Conservation (phyloP, 2,329 filamentous ascomycete species). For the Sporothrix mexicana region DNA sequence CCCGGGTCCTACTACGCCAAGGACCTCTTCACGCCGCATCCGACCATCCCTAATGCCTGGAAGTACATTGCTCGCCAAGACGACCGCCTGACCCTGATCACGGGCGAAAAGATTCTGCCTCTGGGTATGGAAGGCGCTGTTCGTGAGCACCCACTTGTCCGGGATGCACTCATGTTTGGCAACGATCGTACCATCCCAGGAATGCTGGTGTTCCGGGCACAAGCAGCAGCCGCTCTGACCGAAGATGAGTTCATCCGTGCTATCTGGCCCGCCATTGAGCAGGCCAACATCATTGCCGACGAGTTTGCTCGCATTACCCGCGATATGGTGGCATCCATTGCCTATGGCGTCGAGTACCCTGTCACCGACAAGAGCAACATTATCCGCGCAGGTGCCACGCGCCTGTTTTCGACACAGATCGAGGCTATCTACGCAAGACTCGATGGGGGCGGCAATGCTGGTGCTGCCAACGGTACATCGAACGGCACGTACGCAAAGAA, state of each 20-base stretch:
- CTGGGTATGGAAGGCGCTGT: constrained; percentile 46
- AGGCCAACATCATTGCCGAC: constrained; percentile 50
- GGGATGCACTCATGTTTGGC: constrained; percentile 46
- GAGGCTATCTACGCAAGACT: constrained; percentile 42
- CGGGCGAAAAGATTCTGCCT: constrained; percentile 50
- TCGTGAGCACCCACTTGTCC: constrained; percentile 44
- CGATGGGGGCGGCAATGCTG: constrained; percentile 22
- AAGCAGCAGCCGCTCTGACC: constrained; percentile 39
- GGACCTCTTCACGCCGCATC: constrained; percentile 48
- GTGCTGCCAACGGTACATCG: neutral
- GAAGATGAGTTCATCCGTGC: constrained; percentile 46
- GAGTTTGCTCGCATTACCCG: constrained; percentile 51
- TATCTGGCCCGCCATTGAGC: constrained; percentile 48
- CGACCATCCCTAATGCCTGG: constrained; percentile 47
- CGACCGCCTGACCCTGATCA: constrained; percentile 48
- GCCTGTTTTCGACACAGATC: constrained; percentile 47
- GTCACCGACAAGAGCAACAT: constrained; percentile 55
- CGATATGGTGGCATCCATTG: constrained; percentile 49
- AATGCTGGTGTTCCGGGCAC: constrained; percentile 44
- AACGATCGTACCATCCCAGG: constrained; percentile 44
- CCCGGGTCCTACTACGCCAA: constrained; percentile 47
- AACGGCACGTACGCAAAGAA: constrained; percentile 3
- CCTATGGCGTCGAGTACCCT: constrained; percentile 46
- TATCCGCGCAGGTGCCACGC: constrained; percentile 51
- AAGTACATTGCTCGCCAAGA: constrained; percentile 49